A percentile compares a stretch with the other conserved stretches of the same genome.
Conservation (phyloP, 73 alveolate species). For the Durusdinium trenchii region DNA sequence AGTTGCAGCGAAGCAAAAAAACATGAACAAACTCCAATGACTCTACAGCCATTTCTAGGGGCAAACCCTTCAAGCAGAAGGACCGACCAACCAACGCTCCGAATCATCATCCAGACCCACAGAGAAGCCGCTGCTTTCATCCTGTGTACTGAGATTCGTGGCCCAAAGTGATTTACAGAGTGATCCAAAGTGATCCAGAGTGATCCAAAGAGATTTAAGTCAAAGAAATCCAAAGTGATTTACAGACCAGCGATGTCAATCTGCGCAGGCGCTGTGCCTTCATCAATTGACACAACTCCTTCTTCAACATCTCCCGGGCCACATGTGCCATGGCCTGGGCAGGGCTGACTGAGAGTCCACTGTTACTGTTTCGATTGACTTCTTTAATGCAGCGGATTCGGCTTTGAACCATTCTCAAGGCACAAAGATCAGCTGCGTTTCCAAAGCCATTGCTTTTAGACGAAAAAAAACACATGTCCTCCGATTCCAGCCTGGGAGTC, state of each 20-base stretch:
- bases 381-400: too few species aligned
- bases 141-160: slow-evolving; percentile 20
- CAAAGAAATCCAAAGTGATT: too few species aligned
- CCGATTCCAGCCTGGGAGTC: too few species aligned
- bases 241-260: background rate
- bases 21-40: background rate
- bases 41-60: background rate
- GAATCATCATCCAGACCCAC: slow-evolving; percentile 97
- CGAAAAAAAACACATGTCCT: too few species aligned
- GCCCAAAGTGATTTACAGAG: too few species aligned
- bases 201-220: too few species aligned
- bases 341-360: too few species aligned
- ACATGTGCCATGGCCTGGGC: slow-evolving; percentile 89
- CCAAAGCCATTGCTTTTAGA: too few species aligned
- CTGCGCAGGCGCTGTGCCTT: background rate
- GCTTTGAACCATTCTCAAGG: too few species aligned
- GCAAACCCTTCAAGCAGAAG: background rate
- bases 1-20: background rate
- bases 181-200: too few species aligned
- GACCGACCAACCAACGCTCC: background rate
- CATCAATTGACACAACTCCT: slow-evolving; percentile 72
- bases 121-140: slow-evolving; percentile 97
- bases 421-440: too few species aligned
- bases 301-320: slow-evolving; percentile 95
- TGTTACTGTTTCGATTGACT: too few species aligned